phyloP scores from a whole-genome alignment of 1,139 yeast genomes.

The Magnusiomyces tetraspermus region DNA sequence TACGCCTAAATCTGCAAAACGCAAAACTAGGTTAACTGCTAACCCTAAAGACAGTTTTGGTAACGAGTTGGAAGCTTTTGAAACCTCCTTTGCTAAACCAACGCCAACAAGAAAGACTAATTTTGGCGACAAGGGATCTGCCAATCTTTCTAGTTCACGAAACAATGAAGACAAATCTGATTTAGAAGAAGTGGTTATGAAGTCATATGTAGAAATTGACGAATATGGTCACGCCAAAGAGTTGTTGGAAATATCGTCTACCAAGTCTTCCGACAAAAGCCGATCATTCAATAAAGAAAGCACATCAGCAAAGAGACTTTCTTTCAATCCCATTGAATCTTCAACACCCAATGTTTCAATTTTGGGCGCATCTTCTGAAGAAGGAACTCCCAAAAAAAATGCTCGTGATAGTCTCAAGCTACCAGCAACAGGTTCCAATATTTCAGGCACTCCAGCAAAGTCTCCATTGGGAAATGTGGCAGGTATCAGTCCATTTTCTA shows the following conservation, averaged over 20 bases:
- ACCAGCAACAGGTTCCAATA: not conserved
- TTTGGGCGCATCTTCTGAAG: not conserved
- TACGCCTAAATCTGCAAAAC: no score
- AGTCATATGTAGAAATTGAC: not conserved
- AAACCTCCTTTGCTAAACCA: no score
- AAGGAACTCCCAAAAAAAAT: slow-evolving; percentile 1
- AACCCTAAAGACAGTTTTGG: not conserved
- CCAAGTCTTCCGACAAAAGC: no score
- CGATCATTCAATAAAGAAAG: not conserved
- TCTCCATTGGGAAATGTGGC: not conserved
- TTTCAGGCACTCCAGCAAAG: not conserved
- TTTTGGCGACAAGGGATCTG: not conserved
- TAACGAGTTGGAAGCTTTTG: not conserved
- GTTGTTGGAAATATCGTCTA: not conserved
- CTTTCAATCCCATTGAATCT: not conserved
- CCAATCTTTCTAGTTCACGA: not conserved
- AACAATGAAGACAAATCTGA: not conserved
- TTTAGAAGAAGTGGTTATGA: not conserved
- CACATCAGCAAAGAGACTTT: not conserved
- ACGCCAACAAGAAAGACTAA: not conserved
- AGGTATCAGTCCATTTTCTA: slow-evolving; percentile 31
- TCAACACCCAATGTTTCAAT: slow-evolving; percentile 5
- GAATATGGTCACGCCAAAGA: not conserved
- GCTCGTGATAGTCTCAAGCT: not conserved
- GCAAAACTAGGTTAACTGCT: no score